phyloP scores from a whole-genome alignment of 2,329 filamentous ascomycete genomes.

The Westerdykella ornata region DNA sequence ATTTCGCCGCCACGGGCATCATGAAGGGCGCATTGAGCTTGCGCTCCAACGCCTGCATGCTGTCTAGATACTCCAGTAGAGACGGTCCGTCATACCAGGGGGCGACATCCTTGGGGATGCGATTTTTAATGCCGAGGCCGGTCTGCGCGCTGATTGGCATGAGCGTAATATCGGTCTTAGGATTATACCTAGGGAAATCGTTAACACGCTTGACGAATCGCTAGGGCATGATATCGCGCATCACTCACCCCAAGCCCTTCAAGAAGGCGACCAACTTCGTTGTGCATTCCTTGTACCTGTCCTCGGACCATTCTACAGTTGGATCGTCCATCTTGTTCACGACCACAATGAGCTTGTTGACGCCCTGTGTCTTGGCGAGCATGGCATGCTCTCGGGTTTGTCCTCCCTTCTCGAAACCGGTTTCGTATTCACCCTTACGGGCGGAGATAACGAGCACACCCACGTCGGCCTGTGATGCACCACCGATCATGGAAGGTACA shows the following conservation, averaged over 20 bases:
- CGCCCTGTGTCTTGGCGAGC: constrained; percentile 95
- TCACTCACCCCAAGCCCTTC: constrained; percentile 56
- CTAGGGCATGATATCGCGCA: too few relatives aligned
- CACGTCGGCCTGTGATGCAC: constrained; percentile 55
- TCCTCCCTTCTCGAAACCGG: constrained; percentile 91
- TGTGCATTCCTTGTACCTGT: constrained; percentile 87
- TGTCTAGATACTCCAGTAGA: constrained; percentile 89
- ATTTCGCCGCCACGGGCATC: constrained; percentile 97
- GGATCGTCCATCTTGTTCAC: constrained; percentile 98
- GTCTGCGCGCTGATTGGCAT: constrained; percentile 94
- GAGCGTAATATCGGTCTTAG: constrained; percentile 87
- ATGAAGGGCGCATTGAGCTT: constrained; percentile 98
- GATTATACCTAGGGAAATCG: constrained; percentile 63
- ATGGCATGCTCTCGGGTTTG: constrained; percentile 97
- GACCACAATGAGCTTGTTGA: constrained; percentile 89
- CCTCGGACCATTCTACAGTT: constrained; percentile 92
- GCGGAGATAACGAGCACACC: constrained; percentile 92
- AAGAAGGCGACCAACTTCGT: constrained; percentile 82
- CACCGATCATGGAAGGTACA: constrained; percentile 94
- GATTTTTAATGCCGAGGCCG: constrained; percentile 78
- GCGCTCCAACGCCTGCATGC: constrained; percentile 85
- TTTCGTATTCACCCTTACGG: constrained; percentile 96
- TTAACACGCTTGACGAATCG: too few relatives aligned
- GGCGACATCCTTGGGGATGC: constrained; percentile 66
- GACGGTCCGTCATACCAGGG: constrained; percentile 87